These are phyloP conservation scores for Fusarium sp. DNA, from an alignment of 2,329 filamentous ascomycete genomes.

Conservation along the genomic window DNA sequence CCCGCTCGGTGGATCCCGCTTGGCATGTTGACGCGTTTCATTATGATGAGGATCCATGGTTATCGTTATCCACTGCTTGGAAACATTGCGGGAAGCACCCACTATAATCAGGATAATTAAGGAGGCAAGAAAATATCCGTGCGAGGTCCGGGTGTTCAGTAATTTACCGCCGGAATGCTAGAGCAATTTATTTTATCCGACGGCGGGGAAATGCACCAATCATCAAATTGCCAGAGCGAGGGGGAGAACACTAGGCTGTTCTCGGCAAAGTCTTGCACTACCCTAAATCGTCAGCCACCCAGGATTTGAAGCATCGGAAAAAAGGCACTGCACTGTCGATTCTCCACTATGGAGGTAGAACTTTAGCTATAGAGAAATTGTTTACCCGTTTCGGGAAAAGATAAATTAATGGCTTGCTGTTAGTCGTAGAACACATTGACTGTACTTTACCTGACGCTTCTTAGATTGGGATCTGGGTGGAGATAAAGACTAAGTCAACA, in stretches of 20 bases:
- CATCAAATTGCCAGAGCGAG: background rate
- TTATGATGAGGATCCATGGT: background rate
- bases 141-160: background rate
- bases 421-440: background rate
- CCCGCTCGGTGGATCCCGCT: background rate
- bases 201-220: background rate
- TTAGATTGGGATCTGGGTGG: fast-evolving
- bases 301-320: background rate
- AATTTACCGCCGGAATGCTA: background rate
- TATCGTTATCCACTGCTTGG: background rate
- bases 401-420: fast-evolving
- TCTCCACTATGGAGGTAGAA: background rate
- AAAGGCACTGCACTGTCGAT: fast-evolving
- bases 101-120: background rate
- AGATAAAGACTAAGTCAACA: fast-evolving
- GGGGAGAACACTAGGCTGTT: background rate
- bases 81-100: background rate
- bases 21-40: background rate
- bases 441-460: fast-evolving
- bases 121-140: background rate
- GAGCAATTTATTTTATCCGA: background rate
- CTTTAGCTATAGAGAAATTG: fast-evolving
- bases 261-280: fast-evolving
- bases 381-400: background rate
- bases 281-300: background rate